Evolutionary conservation across 2,329 filamentous ascomycete species (phyloP), one percentile per base, ranked within the genome.

Genomic region (Alternaria brassicicola): DNA sequence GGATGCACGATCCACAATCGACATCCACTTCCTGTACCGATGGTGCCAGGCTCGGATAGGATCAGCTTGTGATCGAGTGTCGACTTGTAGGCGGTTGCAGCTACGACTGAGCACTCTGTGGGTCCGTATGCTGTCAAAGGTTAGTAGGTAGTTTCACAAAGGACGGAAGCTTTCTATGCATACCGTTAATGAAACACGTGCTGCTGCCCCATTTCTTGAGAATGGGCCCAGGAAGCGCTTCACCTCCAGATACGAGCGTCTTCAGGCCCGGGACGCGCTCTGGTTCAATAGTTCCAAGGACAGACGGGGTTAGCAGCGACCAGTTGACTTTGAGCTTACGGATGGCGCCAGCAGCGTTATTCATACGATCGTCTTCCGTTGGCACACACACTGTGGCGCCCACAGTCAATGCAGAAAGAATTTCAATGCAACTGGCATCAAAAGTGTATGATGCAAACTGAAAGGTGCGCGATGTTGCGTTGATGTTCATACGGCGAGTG

Each of bases 391-490:
- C 75, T 21, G 79, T 81, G 2, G 82, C 84, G 13, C 83, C 83
- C 3, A 77, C 75, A 8, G 77, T 78, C 21, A 86, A 76, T 0
- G 83, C 83, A 59, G 81, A 82, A 3, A 85, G 76, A 68, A 86
- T 84, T 62, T 84, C 84, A 62, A 81, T 79, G 49, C 84, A 83
- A 62, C 81, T 83, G 21, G 83, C 83, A 52, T 86, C 84, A 61
- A 86, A 86, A 1, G 83, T 83, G 61, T 85, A 85, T 4, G 82
- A 75, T 6, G 76, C 74, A 39, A 79, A 80, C 52, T 80, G 76
- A 42, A 88, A 81, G 3, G 87, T 84, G 3, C 89, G 82, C n/a
- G 86, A 87, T 0, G 74, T 77, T 4, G 69, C 77, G 59, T 79
- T 79, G 55, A 86, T 85, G 6, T 81, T 78, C 63, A 71, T 65